Evolutionary conservation across 1,139 yeast genomes (phyloP).

Genomic region (Diutina mesorugosa): DNA sequence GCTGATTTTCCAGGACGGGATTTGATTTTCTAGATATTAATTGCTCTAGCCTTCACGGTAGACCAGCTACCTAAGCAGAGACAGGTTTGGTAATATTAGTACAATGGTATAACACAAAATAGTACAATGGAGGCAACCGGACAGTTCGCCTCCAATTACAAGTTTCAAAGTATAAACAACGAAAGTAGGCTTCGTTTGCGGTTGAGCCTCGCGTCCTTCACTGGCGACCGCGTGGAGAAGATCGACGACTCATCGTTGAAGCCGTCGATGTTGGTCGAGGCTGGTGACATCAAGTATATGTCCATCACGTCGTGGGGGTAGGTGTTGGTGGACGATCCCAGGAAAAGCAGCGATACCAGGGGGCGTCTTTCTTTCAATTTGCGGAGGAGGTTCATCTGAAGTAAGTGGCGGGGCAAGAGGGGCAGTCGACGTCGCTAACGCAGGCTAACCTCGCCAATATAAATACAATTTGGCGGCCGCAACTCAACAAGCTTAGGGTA

Average conservation of each 20-base stretch:
- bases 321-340: background rate
- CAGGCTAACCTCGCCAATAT: background rate
- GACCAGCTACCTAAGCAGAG: background rate
- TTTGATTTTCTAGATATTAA: too few relatives aligned
- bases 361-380: background rate
- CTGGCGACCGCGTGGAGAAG: background rate
- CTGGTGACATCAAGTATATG: background rate
- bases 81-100: background rate
- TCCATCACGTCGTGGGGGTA: background rate
- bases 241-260: background rate
- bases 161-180: background rate
- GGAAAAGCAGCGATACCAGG: background rate
- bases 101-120: background rate
- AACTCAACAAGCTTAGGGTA: background rate
- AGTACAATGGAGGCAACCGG: background rate
- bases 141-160: too few relatives aligned
- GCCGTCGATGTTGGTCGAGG: background rate
- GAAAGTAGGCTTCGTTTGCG: background rate
- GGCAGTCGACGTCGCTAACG: background rate
- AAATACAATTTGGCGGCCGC: background rate
- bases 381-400: background rate
- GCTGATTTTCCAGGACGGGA: background rate
- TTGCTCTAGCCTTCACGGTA: background rate
- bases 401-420: background rate
- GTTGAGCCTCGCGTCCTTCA: background rate